These are phyloP conservation scores for Aspergillus spinulosporus DNA, from an alignment of 2,329 filamentous ascomycete genomes.

Conservation along the genomic window DNA sequence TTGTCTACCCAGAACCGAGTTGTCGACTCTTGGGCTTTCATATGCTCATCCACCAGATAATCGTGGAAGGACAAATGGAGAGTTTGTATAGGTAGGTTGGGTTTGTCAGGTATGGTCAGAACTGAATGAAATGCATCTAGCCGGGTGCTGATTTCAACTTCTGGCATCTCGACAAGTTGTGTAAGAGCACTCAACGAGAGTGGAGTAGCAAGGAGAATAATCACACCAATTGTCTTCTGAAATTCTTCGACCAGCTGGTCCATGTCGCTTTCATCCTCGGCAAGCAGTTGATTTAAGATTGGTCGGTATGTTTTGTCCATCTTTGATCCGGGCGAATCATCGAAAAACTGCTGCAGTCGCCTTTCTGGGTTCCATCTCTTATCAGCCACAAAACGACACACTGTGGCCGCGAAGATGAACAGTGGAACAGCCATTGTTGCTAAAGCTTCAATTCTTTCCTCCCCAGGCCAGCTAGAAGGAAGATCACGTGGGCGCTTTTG, in stretches of 20 bases:
- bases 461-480: constrained; percentile 5
- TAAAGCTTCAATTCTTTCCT: constrained; percentile 4
- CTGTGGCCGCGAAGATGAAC: constrained; percentile 14
- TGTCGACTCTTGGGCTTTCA: background rate
- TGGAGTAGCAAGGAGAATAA: constrained; percentile 26
- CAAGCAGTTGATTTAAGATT: constrained; percentile 20
- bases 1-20: constrained; percentile 2
- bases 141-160: background rate
- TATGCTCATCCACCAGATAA: constrained; percentile 2
- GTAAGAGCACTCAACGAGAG: constrained; percentile 17
- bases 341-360: constrained; percentile 4
- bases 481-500: constrained; percentile 1
- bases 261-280: constrained; percentile 13
- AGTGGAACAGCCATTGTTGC: constrained; percentile 11
- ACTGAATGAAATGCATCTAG: constrained; percentile 5
- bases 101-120: background rate
- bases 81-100: background rate
- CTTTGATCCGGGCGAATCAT: constrained; percentile 1
- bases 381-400: constrained; percentile 12
- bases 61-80: constrained; percentile 14
- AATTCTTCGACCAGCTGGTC: constrained; percentile 21
- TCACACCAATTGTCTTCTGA: constrained; percentile 24
- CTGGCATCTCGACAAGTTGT: background rate
- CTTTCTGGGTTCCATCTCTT: constrained; percentile 3
- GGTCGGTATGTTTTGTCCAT: constrained; percentile 12